Base-by-base conservation (phyloP, 2,329 filamentous ascomycete species). In the Ophiosphaerella herpotricha region DNA sequence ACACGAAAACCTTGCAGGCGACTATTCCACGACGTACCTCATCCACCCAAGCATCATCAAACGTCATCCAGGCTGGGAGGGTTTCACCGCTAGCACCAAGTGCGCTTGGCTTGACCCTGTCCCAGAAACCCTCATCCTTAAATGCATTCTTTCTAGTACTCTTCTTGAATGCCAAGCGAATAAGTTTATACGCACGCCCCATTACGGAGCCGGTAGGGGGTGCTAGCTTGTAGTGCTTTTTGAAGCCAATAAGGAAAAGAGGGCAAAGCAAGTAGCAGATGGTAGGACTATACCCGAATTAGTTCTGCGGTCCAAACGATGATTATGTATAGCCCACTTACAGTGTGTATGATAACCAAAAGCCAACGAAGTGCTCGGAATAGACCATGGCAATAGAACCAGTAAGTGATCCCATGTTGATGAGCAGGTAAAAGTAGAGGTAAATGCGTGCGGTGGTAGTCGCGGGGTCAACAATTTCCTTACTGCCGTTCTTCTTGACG, bases 21-120 rank as follows among this genome's bases (percentile, higher is more conserved):
- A 49, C 43, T 32, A 58, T 39, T n/a, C 61, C 62, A 38, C 62
- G 57, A 8, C 58, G 59, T 7, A 69, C 63, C 49, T 69, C 64
- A 26, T 90, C 88, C 29, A 92, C 88, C 87, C 88, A 92, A 48
- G 82, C 82, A 58, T 92, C 89, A 51, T 92, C 88, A 58, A 90
- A 91, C 0, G 85, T 89, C 86, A 91, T 91, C 87, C 87, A 90
- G 0, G 56, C 43, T 1, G 87, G 87, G 31, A 83, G 81, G 47
- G 79, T 64, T 0, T 73, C 71, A 5, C 80, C 74, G 37, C 52
- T 56, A 7, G 60, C 62, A 12, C 50, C 58, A 8, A 70, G 39
- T 8, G 49, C 46, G 39, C 57, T 87, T 3, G 87, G 87, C 73
- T 87, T 88, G 50, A 83, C 80, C 1, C 74, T 63, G 23, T 87